These are phyloP conservation scores for Tuctoria greenei DNA, from an alignment of 176 grass and related monocot species.

Conservation along the genomic window DNA sequence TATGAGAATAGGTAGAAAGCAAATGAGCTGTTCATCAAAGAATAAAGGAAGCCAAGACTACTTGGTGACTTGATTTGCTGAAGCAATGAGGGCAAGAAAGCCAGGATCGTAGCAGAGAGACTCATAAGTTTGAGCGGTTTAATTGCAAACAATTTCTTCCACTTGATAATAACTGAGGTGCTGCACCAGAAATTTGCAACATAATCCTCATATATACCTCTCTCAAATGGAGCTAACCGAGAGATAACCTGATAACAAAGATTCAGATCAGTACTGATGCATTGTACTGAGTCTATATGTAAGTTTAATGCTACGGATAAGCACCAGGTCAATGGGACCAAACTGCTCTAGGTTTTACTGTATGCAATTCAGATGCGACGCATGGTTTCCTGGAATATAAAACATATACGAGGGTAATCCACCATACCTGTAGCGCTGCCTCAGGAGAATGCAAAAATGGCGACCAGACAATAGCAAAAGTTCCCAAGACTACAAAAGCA, in stretches of 20 bases:
- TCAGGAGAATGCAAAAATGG: constrained; percentile 84
- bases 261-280: constrained; percentile 10
- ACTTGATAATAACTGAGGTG: constrained; percentile 87
- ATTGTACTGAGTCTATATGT: constrained; percentile 10
- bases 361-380: constrained; percentile 7
- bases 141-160: constrained; percentile 74
- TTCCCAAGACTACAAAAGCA: constrained; percentile 70
- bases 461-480: constrained; percentile 85
- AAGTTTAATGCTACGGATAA: constrained; percentile 6
- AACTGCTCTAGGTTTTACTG: background rate
- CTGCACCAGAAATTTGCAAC: constrained; percentile 98
- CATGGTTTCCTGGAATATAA: background rate
- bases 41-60: constrained; percentile 80
- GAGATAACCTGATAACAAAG: constrained; percentile 62
- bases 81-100: constrained; percentile 88
- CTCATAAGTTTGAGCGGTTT: constrained; percentile 72
- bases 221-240: constrained; percentile 88
- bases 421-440: constrained; percentile 58
- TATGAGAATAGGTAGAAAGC: constrained; percentile 92
- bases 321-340: background rate
- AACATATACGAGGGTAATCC: background rate
- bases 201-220: constrained; percentile 93
- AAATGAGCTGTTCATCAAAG: constrained; percentile 77
- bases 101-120: constrained; percentile 64
- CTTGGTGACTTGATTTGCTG: constrained; percentile 84